Evolutionary conservation across 2,329 filamentous ascomycete species (phyloP).

Genomic region (Dactylellina parvicollis): DNA sequence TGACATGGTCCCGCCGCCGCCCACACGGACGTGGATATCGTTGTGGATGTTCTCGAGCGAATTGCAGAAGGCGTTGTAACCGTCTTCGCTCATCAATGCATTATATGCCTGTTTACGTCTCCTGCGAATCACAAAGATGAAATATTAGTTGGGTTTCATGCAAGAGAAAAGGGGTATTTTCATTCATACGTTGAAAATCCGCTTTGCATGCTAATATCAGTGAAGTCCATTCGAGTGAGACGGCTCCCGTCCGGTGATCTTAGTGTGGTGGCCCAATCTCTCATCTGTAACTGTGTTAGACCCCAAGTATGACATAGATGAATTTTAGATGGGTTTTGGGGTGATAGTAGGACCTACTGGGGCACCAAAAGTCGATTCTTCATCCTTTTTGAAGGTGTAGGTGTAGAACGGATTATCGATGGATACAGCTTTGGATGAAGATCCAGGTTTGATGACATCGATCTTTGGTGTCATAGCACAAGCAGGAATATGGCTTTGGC

Average conservation of each 20-base stretch:
- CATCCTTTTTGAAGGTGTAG: conserved; percentile 5
- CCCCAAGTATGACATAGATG: not conserved
- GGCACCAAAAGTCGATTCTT: conserved; percentile 14
- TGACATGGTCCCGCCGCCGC: conserved; percentile 57
- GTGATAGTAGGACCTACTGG: conserved; percentile 25
- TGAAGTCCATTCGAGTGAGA: not conserved
- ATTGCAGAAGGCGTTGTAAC: conserved; percentile 53
- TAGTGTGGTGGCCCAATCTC: not conserved
- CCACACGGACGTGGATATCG: conserved; percentile 51
- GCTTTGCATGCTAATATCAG: conserved; percentile 49
- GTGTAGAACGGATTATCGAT: conserved; percentile 37
- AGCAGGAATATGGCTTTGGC: conserved; percentile 47
- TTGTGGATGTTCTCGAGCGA: conserved; percentile 57
- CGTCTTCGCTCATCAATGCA: conserved; percentile 49
- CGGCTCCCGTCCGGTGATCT: conserved; percentile 7
- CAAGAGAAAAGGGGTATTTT: not conserved
- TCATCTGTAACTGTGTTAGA: conserved; percentile 3
- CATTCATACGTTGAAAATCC: conserved; percentile 38
- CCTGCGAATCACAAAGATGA: not conserved
- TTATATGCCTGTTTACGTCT: conserved; percentile 55
- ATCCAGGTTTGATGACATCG: conserved; percentile 32
- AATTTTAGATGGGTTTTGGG: not conserved
- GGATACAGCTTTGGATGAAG: not conserved
- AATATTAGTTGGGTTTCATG: no score
- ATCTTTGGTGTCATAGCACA: conserved; percentile 25